These are phyloP conservation scores for Aspergillus sclerotioniger DNA, from an alignment of 495 filamentous ascomycete genomes.

Conservation along the genomic window DNA sequence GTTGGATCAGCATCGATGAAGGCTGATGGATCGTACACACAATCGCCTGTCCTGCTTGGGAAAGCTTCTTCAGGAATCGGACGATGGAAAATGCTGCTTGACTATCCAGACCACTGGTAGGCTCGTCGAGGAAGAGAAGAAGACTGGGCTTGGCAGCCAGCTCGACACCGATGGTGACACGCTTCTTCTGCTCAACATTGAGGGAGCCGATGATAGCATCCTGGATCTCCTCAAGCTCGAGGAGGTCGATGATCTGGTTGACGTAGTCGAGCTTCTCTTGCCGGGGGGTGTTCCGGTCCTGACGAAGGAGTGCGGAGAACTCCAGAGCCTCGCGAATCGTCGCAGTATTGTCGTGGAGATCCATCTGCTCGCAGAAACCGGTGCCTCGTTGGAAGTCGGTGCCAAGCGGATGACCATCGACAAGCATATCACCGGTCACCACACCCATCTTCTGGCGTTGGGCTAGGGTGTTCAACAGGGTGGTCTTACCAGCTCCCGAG, in stretches of 20 bases:
- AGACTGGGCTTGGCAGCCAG: conserved; percentile 82
- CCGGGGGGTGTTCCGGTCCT: conserved; percentile 47
- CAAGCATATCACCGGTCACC: conserved; percentile 69
- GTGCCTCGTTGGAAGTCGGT: conserved; percentile 75
- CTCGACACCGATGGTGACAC: conserved; percentile 89
- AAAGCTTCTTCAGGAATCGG: conserved; percentile 79
- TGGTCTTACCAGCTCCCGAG: conserved; percentile 82
- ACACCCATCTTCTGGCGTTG: conserved; percentile 75
- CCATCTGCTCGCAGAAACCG: conserved; percentile 86
- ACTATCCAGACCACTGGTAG: conserved; percentile 78
- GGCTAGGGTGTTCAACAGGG: conserved; percentile 69
- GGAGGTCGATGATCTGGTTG: conserved; percentile 57
- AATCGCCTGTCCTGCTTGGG: conserved; percentile 70
- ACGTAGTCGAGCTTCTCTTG: conserved; percentile 61
- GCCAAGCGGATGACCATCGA: conserved; percentile 69
- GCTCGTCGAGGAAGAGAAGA: conserved; percentile 80
- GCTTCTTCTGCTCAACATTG: conserved; percentile 68
- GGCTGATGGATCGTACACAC: conserved; percentile 85
- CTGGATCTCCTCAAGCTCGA: conserved; percentile 56
- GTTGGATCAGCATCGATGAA: conserved; percentile 65
- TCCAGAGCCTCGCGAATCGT: conserved; percentile 67
- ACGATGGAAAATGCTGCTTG: conserved; percentile 83
- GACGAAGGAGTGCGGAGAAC: conserved; percentile 64
- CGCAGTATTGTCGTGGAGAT: conserved; percentile 69
- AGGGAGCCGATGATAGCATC: conserved; percentile 54